phyloP scores from a whole-genome alignment of 805 yeast genomes.

The Huiozyma naganishii region DNA sequence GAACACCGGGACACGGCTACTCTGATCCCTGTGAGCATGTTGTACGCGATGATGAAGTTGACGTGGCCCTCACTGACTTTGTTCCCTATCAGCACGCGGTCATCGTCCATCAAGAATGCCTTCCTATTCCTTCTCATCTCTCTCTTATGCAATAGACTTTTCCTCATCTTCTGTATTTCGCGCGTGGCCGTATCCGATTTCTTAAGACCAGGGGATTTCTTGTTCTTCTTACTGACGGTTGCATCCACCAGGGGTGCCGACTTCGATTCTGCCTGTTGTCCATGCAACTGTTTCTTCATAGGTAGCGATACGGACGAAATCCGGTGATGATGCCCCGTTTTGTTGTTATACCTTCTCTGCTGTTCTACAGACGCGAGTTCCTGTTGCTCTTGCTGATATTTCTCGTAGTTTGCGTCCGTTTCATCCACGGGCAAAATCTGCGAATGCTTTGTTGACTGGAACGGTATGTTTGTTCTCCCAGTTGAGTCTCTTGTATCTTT shows the following conservation, averaged over 20 bases:
- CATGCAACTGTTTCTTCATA: not conserved
- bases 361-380: too few relatives aligned
- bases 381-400: too few relatives aligned
- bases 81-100: constrained; percentile 57
- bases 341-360: not conserved
- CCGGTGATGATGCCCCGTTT: not conserved
- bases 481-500: constrained; percentile 17
- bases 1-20: constrained; percentile 91
- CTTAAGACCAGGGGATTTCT: constrained; percentile 7
- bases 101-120: constrained; percentile 39
- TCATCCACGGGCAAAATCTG: constrained; percentile 25
- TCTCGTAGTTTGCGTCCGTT: not conserved
- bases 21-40: constrained; percentile 94
- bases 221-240: not conserved
- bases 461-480: constrained; percentile 22
- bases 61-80: constrained; percentile 87
- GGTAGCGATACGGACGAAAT: not conserved
- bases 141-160: constrained; percentile 36
- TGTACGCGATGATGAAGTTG: constrained; percentile 88
- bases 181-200: constrained; percentile 30
- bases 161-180: constrained; percentile 43
- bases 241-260: constrained; percentile 8
- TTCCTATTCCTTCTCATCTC: constrained; percentile 33
- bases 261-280: not conserved
- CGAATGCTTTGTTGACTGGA: constrained; percentile 27